Evolutionary conservation across 495 filamentous ascomycete species (phyloP).

Genomic region (Neohortaea acidophila): DNA sequence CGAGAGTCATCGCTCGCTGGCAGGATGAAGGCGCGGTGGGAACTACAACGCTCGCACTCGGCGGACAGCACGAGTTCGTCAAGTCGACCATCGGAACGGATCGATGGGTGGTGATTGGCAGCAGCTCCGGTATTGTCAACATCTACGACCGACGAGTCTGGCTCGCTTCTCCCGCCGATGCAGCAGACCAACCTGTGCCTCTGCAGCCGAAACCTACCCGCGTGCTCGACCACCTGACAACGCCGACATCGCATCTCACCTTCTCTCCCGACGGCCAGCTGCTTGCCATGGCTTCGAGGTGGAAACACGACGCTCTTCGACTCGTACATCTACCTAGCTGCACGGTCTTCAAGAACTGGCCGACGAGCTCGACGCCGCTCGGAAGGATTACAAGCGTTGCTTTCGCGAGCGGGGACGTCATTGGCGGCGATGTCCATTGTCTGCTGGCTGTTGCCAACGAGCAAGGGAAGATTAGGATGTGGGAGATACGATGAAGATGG

Average conservation of each 20-base stretch:
- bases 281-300: constrained; percentile 64
- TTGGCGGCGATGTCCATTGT: constrained; percentile 37
- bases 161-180: constrained; percentile 28
- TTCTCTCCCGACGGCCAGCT: constrained; percentile 85
- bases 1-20: constrained; percentile 64
- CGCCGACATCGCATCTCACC: constrained; percentile 55
- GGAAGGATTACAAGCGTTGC: constrained; percentile 70
- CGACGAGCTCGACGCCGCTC: constrained; percentile 74
- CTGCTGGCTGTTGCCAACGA: constrained; percentile 78
- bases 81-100: constrained; percentile 53
- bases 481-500: constrained; percentile 46
- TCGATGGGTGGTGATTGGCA: constrained; percentile 77
- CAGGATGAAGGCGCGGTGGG: constrained; percentile 79
- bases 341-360: constrained; percentile 94
- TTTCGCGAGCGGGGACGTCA: constrained; percentile 30
- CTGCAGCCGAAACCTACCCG: constrained; percentile 52
- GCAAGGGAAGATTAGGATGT: constrained; percentile 65
- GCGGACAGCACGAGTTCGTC: constrained; percentile 43
- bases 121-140: constrained; percentile 72
- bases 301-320: constrained; percentile 75
- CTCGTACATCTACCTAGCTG: constrained; percentile 83
- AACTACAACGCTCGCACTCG: constrained; percentile 64
- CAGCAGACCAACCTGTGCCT: constrained; percentile 31
- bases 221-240: constrained; percentile 71
- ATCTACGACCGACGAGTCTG: constrained; percentile 69